Percentiles rank a stretch among this genome's conserved stretches.
Evolutionary conservation across 768 basidiomycete genomes (phyloP).

Genomic region (Lyophyllum decastes): DNA sequence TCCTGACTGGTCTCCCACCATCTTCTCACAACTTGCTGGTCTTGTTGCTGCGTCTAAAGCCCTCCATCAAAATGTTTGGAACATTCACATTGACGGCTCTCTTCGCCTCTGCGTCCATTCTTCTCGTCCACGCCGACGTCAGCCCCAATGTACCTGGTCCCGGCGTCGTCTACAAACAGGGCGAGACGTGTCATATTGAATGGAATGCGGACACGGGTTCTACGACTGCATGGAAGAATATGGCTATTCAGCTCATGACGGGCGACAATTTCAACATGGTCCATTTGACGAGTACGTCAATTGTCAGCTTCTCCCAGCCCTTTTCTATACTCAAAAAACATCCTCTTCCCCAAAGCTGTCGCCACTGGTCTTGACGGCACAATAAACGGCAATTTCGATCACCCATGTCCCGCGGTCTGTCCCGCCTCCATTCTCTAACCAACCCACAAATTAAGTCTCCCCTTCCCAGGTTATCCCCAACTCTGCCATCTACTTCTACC

Average conservation of each 20-base stretch:
- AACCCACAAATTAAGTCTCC: background rate
- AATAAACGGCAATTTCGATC: conserved; percentile 46
- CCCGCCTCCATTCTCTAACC: background rate
- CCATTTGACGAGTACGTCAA: conserved; percentile 61
- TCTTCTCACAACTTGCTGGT: conserved; percentile 12
- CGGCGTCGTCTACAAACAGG: conserved; percentile 56
- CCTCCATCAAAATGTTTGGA: conserved; percentile 35
- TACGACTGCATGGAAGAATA: conserved; percentile 65
- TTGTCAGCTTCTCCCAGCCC: background rate
- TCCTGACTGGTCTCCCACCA: conserved; percentile 10
- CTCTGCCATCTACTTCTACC: conserved; percentile 79
- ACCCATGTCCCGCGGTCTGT: conserved; percentile 67
- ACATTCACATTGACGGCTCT: conserved; percentile 38
- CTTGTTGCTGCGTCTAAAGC: conserved; percentile 8
- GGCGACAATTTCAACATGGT: conserved; percentile 73
- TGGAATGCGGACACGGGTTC: conserved; percentile 59
- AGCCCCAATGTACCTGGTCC: conserved; percentile 62
- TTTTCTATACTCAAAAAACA: background rate
- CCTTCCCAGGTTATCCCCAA: conserved; percentile 56
- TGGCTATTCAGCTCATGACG: conserved; percentile 81
- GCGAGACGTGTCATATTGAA: conserved; percentile 50
- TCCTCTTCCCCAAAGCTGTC: conserved; percentile 47
- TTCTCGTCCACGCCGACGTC: conserved; percentile 54
- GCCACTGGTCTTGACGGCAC: conserved; percentile 67
- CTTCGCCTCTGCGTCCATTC: conserved; percentile 34